These are phyloP conservation scores for Blepharisma japonicum DNA, from an alignment of 73 alveolate species.

Conservation along the genomic window DNA sequence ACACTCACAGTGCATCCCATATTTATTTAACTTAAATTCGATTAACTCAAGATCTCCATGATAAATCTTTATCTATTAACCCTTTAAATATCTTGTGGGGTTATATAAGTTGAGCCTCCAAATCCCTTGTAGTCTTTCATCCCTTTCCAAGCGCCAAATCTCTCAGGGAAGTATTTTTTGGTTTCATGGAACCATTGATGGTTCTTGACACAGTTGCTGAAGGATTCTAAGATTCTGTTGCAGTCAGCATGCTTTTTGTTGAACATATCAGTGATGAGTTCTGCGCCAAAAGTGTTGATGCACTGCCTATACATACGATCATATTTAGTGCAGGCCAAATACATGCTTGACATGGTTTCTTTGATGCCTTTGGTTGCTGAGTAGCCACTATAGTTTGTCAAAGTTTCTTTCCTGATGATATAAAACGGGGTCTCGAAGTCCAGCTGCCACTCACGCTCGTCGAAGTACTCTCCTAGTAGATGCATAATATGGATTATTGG, in stretches of 20 bases:
- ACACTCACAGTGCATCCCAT: too few species aligned
- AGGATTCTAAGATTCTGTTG: background rate
- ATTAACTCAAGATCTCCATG: too few species aligned
- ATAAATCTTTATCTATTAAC: background rate
- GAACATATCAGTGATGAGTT: background rate
- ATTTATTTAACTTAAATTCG: too few species aligned
- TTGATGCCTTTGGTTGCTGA: conserved; percentile 17
- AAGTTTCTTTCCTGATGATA: background rate
- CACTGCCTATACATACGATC: conserved; percentile 29
- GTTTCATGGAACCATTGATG: conserved; percentile 31
- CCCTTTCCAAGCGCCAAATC: conserved; percentile 18
- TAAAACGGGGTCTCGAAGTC: conserved; percentile 7
- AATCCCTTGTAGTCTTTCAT: conserved; percentile 6
- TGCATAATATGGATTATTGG: background rate
- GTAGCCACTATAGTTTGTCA: conserved; percentile 2
- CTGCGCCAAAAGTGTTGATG: conserved; percentile 31
- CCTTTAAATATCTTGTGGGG: background rate
- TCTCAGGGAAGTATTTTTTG: conserved; percentile 26
- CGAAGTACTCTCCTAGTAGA: conserved; percentile 32
- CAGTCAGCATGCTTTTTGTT: conserved; percentile 5
- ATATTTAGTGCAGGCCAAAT: conserved; percentile 21
- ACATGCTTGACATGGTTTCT: conserved; percentile 30
- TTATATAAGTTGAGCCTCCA: background rate
- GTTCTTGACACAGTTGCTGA: background rate
- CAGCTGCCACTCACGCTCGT: conserved; percentile 32